Conservation (phyloP, 2,329 filamentous ascomycete species). For the Magnaporthiopsis rhizophila region DNA sequence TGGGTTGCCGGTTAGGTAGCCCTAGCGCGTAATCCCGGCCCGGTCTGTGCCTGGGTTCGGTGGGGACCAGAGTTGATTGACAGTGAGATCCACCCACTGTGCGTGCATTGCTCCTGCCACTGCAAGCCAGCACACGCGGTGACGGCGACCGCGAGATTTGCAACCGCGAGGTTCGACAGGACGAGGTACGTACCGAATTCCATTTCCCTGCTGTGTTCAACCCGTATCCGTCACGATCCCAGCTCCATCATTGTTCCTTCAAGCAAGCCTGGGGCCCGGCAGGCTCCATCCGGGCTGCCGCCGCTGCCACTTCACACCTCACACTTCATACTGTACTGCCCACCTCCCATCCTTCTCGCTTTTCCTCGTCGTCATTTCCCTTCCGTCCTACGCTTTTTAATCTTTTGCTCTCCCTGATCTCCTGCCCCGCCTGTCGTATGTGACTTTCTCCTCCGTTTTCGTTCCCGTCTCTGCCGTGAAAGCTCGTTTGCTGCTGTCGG, state of each 20-base stretch:
- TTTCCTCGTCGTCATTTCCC: conserved; percentile 2
- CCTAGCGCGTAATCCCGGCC: conserved; percentile 2
- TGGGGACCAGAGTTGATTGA: background rate
- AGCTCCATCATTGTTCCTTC: background rate
- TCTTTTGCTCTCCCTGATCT: conserved; percentile 4
- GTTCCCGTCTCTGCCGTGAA: conserved; percentile 1
- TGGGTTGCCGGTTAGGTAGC: conserved; percentile 4
- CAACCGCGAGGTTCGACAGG: background rate
- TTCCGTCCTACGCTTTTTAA: background rate
- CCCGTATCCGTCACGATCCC: background rate
- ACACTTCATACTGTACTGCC: background rate
- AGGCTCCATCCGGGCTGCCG: background rate
- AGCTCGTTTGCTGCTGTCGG: background rate
- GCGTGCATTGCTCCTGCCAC: background rate
- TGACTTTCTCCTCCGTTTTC: background rate
- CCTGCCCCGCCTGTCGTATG: background rate
- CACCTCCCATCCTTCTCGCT: background rate
- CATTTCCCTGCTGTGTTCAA: no score
- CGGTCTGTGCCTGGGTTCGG: background rate
- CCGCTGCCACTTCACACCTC: background rate
- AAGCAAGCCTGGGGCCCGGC: background rate
- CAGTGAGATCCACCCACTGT: background rate
- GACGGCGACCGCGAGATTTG: background rate
- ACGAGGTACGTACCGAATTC: background rate
- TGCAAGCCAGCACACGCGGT: no score